Evolutionary conservation across 805 yeast species (phyloP), one percentile per base, ranked within the genome.

Genomic region (Candida oleophila): DNA sequence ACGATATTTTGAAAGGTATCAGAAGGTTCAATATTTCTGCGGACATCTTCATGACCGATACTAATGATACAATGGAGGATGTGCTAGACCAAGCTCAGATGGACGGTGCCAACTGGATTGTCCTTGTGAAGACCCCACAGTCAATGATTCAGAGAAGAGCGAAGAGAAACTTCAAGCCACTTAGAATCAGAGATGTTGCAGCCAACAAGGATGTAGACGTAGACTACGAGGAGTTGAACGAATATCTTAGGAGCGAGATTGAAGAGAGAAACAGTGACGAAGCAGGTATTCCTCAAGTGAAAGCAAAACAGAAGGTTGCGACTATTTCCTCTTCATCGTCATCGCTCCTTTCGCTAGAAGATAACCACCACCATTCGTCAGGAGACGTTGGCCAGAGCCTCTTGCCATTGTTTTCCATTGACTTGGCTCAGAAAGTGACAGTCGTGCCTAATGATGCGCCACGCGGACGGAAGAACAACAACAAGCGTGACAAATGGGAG

Each of bases 1-100:
- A 83, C 28, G 85, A 81, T 38, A 67, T 89, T 5, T 57, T 89
- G 45, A 78, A 75, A 37, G 68, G 69, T 34, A 61, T 94, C 22
- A 91, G 99, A 98, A 71, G 76, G 5, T 66, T 71, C n/a, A 83
- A 81, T n/a, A 83, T 94, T 37, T 77, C 85, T 45, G 87, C 96
- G 3, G 99, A 94, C 64, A 56, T 83, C 32, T 51, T 53, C 32
- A 28, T 52, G 3, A 59, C 68, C 2, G 22, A 16, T 18, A 58
- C 69, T 3, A 65, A 59, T 34, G 40, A 16, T 15, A 57, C 70
- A 3, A 66, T 59, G 33, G 97, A 92, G 52, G 96, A 87, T 45
- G 75, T 84, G 33, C 57, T 80, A 7, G 74, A 78, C 15, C 74
- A 77, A 32, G 95, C 96, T 0, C 76, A 76, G 38, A 63, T 65